Conservation (phyloP, 768 basidiomycete species). For the Phanerodontia chrysosporium region DNA sequence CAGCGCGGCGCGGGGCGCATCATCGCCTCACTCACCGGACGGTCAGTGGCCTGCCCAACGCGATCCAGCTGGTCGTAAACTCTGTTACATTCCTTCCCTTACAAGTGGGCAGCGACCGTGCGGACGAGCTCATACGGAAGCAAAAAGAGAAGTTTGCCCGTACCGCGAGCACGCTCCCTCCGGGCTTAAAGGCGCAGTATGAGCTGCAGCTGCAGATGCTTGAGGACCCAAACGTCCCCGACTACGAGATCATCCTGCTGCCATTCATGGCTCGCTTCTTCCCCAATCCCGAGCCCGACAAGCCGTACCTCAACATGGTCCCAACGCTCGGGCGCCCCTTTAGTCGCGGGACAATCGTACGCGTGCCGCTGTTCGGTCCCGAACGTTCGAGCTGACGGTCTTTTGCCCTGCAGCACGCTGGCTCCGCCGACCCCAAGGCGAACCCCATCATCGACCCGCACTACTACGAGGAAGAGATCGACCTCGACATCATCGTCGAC, state of each 20-base stretch:
- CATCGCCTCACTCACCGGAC: too few species aligned
- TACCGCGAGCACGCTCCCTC: slow-evolving; percentile 20
- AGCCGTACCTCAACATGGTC: slow-evolving; percentile 38
- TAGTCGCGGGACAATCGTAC: slow-evolving; percentile 45
- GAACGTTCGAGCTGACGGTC: slow-evolving; percentile 11
- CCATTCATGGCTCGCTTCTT: background rate
- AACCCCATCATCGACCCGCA: slow-evolving; percentile 24
- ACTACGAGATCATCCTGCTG: background rate
- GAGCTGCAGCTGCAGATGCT: slow-evolving; percentile 29
- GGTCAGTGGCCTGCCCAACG: slow-evolving; percentile 12
- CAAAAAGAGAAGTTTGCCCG: slow-evolving; percentile 23
- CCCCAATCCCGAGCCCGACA: slow-evolving; percentile 34
- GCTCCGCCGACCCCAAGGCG: slow-evolving; percentile 18
- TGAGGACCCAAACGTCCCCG: background rate
- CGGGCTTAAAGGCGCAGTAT: slow-evolving; percentile 36
- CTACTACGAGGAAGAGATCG: slow-evolving; percentile 25
- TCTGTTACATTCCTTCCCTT: slow-evolving; percentile 21
- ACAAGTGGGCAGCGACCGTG: slow-evolving; percentile 13
- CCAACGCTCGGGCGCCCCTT: slow-evolving; percentile 37
- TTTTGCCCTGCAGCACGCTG: slow-evolving; percentile 1
- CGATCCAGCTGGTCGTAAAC: slow-evolving; percentile 22
- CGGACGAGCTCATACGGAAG: slow-evolving; percentile 19
- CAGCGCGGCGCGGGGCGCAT: too few species aligned
- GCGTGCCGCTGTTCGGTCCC: slow-evolving; percentile 11
- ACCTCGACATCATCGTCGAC: slow-evolving; percentile 20